These are phyloP conservation scores for Fusarium sp. DNA, from an alignment of 2,329 filamentous ascomycete genomes.

Conservation along the genomic window DNA sequence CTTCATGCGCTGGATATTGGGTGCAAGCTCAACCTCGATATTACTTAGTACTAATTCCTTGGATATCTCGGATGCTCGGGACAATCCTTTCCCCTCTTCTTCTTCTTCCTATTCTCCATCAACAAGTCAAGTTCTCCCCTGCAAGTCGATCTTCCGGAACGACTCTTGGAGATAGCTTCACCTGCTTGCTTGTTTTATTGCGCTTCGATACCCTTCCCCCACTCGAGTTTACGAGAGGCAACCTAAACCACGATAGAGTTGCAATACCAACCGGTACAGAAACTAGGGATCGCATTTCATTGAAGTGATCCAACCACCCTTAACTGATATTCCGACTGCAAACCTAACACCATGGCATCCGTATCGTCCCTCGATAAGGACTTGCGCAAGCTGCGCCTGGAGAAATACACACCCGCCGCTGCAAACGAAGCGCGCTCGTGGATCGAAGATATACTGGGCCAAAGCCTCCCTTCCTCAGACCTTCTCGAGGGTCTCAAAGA, in stretches of 20 bases:
- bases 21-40: constrained; percentile 8
- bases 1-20: constrained; percentile 11
- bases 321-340: neutral
- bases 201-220: constrained; percentile 29
- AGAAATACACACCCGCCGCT: constrained; percentile 91
- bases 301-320: constrained; percentile 1
- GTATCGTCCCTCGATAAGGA: constrained; percentile 95
- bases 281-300: constrained; percentile 1
- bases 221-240: constrained; percentile 6
- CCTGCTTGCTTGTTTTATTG: constrained; percentile 13
- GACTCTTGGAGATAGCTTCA: constrained; percentile 7
- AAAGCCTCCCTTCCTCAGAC: constrained; percentile 77
- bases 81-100: constrained; percentile 11
- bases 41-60: constrained; percentile 9
- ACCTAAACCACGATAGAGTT: constrained; percentile 9
- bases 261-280: constrained; percentile 6
- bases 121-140: constrained; percentile 11
- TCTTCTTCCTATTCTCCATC: constrained; percentile 11
- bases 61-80: constrained; percentile 36
- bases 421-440: constrained; percentile 86
- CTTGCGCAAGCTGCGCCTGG: constrained; percentile 90
- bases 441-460: constrained; percentile 85
- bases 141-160: constrained; percentile 5
- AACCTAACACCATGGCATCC: constrained; percentile 76
- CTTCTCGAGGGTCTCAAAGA: constrained; percentile 89